phyloP scores from a whole-genome alignment of 176 grass and related monocot genomes.

The barley (Hordeum vulgare) region DNA sequence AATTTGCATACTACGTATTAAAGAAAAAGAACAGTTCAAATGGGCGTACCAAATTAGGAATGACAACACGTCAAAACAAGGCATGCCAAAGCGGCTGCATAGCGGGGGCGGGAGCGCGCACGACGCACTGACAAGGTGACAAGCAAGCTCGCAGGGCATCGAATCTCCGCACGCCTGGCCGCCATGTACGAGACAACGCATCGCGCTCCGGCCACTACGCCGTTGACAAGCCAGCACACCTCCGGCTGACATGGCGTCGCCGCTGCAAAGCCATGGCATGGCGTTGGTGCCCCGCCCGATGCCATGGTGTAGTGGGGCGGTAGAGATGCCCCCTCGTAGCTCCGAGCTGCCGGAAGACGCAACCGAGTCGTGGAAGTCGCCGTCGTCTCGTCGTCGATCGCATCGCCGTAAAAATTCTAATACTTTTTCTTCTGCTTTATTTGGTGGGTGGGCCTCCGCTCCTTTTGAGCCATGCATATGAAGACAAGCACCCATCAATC shows the following conservation, averaged over 20 bases:
- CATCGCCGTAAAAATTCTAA: not conserved
- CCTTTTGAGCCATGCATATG: not conserved
- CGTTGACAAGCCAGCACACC: conserved; percentile 35
- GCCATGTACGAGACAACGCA: not conserved
- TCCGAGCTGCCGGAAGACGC: conserved; percentile 1
- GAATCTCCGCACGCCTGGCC: not conserved
- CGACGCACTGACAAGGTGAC: not conserved
- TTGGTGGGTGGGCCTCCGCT: not conserved
- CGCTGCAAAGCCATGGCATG: not conserved
- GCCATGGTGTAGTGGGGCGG: not conserved
- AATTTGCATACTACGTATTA: too few species aligned
- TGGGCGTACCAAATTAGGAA: too few species aligned
- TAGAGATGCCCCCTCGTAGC: not conserved
- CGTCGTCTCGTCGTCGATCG: not conserved
- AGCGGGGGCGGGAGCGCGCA: not conserved
- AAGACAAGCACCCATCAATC: not conserved
- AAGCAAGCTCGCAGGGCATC: not conserved
- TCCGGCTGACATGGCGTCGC: conserved; percentile 3
- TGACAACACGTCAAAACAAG: not conserved
- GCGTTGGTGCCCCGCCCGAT: not conserved
- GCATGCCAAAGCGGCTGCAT: not conserved
- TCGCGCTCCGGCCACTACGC: not conserved
- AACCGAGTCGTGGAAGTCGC: not conserved
- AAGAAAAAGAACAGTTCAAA: too few species aligned
- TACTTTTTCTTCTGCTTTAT: not conserved